phyloP scores from a whole-genome alignment of 1,284 basidiomycete genomes.

The Ustilago tritici region DNA sequence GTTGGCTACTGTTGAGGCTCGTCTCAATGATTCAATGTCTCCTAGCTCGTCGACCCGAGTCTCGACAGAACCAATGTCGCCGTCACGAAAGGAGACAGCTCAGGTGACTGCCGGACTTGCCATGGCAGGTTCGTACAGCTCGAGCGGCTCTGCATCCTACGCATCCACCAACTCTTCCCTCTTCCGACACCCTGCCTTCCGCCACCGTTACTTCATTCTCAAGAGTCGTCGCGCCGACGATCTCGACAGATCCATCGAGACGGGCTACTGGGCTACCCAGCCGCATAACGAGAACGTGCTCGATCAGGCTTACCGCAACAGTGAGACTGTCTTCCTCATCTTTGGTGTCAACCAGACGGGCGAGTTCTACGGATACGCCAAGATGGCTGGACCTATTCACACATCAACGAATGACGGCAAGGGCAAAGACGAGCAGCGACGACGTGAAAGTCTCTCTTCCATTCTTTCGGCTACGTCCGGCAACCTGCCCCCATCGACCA shows the following conservation, averaged over 20 bases:
- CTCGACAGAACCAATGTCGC: constrained; percentile 25
- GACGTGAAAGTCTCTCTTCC: constrained; percentile 33
- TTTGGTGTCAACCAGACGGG: constrained; percentile 93
- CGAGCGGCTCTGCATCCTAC: constrained; percentile 56
- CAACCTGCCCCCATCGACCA: constrained; percentile 14
- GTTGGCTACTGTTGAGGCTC: not conserved
- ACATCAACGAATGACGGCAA: constrained; percentile 30
- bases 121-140: constrained; percentile 45
- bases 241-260: constrained; percentile 84
- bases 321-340: constrained; percentile 85
- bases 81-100: constrained; percentile 12
- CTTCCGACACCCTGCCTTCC: constrained; percentile 80
- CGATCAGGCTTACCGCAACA: constrained; percentile 90
- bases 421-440: constrained; percentile 34
- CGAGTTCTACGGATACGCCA: constrained; percentile 68
- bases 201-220: constrained; percentile 89
- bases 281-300: constrained; percentile 82
- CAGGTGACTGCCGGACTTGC: constrained; percentile 22
- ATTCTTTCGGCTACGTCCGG: constrained; percentile 24
- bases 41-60: not conserved
- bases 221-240: constrained; percentile 83
- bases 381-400: constrained; percentile 64
- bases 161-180: constrained; percentile 74
- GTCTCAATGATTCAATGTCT: not conserved
- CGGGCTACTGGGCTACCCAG: constrained; percentile 90